phyloP scores from a whole-genome alignment of 345 rosid genomes.

The Clausena lansium region DNA sequence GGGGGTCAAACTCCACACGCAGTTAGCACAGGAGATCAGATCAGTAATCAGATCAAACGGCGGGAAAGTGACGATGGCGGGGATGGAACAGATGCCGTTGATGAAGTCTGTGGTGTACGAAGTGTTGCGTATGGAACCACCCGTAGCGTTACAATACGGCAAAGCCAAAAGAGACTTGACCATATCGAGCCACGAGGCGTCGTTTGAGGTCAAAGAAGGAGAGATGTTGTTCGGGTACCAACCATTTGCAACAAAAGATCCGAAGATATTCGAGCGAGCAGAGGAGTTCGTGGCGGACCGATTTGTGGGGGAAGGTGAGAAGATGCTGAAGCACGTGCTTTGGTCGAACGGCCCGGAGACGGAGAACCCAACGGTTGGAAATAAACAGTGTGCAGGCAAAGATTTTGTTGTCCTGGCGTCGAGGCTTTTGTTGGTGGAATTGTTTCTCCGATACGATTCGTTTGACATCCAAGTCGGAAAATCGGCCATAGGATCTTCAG shows the following conservation, averaged over 20 bases:
- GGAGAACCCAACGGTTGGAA: conserved; percentile 49
- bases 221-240: conserved; percentile 83
- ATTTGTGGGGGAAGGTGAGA: conserved; percentile 76
- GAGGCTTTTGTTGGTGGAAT: conserved; percentile 67
- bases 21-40: conserved; percentile 73
- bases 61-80: conserved; percentile 67
- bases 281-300: conserved; percentile 81
- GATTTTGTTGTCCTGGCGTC: conserved; percentile 74
- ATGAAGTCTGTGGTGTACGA: conserved; percentile 84
- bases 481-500: conserved; percentile 53
- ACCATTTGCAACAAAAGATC: conserved; percentile 82
- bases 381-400: conserved; percentile 91
- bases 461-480: conserved; percentile 56
- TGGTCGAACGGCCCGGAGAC: conserved; percentile 97
- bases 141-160: conserved; percentile 72
- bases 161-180: conserved; percentile 65
- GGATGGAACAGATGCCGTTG: conserved; percentile 71
- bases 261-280: conserved; percentile 61
- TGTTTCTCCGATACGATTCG: conserved; percentile 80
- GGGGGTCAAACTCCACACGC: conserved; percentile 56
- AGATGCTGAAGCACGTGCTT: conserved; percentile 57
- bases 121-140: conserved; percentile 81
- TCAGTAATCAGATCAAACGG: conserved; percentile 58
- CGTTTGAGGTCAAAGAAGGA: conserved; percentile 69
- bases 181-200: conserved; percentile 78